phyloP scores from a whole-genome alignment of 1,139 yeast genomes.

The Meyerozyma guilliermondii region DNA sequence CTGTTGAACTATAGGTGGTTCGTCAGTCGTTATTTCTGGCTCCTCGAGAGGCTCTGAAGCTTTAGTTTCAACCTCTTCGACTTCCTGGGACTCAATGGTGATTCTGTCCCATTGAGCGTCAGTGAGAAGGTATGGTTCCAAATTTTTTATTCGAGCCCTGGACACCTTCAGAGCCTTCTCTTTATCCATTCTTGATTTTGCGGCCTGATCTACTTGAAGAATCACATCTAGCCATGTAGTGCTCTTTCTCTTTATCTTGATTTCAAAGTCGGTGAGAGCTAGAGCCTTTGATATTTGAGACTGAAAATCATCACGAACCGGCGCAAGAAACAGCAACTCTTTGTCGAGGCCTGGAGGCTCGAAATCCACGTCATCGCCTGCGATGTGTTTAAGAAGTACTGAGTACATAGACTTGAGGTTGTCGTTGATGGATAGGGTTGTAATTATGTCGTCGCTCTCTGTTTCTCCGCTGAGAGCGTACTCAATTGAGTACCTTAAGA shows the following conservation, averaged over 20 bases:
- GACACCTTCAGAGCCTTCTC: conserved; percentile 27
- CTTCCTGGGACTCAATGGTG: conserved; percentile 15
- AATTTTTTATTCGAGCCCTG: conserved; percentile 29
- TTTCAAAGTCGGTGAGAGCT: conserved; percentile 6
- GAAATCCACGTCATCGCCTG: conserved; percentile 4
- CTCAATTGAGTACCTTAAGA: conserved; percentile 64
- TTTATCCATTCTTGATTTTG: conserved; percentile 28
- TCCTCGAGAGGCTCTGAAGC: conserved; percentile 4
- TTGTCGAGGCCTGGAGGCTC: conserved; percentile 9
- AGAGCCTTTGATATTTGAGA: conserved; percentile 14
- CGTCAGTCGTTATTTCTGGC: conserved; percentile 2
- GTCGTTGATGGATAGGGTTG: not conserved
- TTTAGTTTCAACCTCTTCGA: conserved; percentile 5
- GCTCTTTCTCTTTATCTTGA: conserved; percentile 7
- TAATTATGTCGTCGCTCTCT: conserved; percentile 40
- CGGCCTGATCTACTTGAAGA: conserved; percentile 20
- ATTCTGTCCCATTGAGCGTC: conserved; percentile 45
- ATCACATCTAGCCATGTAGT: conserved; percentile 24
- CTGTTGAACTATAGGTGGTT: not conserved
- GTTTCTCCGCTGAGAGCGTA: conserved; percentile 46
- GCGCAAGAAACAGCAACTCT: conserved; percentile 17
- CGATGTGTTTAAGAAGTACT: not conserved
- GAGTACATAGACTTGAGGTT: not conserved
- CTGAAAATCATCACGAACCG: conserved; percentile 26
- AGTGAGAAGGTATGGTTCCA: conserved; percentile 49